Percentiles rank a stretch among this genome's conserved stretches.
phyloP scores from a whole-genome alignment of 73 alveolate species.

The Blepharisma stoltei region DNA sequence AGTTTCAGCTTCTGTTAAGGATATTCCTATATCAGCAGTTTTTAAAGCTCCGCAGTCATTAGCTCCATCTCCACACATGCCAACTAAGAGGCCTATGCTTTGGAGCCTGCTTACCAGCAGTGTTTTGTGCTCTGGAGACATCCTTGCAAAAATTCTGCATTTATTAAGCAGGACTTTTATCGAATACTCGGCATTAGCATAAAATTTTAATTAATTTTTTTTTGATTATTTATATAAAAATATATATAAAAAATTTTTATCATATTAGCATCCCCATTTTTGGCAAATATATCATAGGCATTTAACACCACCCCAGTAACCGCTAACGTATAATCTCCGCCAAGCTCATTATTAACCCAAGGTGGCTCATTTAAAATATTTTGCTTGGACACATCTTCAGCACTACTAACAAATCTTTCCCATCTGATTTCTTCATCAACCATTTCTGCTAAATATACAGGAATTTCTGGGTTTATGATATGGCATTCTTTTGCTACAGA shows the following conservation, averaged over 20 bases:
- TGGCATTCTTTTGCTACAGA: slow-evolving; percentile 69
- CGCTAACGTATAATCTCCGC: slow-evolving; percentile 27
- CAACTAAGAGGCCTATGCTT: slow-evolving; percentile 28
- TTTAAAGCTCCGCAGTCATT: slow-evolving; percentile 73
- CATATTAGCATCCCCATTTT: background rate
- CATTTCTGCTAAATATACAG: slow-evolving; percentile 31
- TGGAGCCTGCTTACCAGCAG: slow-evolving; percentile 32
- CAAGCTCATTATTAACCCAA: background rate
- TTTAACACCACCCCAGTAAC: slow-evolving; percentile 36
- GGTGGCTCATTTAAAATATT: background rate
- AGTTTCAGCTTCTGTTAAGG: slow-evolving; percentile 72
- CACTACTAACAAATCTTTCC: slow-evolving; percentile 13
- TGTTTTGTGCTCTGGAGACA: slow-evolving; percentile 50
- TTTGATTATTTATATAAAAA: background rate
- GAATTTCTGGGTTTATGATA: slow-evolving; percentile 23
- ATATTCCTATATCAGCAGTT: slow-evolving; percentile 63
- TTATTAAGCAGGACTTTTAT: slow-evolving; percentile 17
- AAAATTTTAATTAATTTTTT: background rate
- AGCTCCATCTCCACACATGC: slow-evolving; percentile 78
- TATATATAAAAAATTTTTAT: background rate
- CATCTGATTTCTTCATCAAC: slow-evolving; percentile 29
- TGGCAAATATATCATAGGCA: background rate
- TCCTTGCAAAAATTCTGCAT: slow-evolving; percentile 42
- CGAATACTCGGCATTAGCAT: background rate
- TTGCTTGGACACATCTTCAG: background rate